Percentiles rank a stretch among this genome's conserved stretches.
These are phyloP conservation scores for Komagataella populi DNA, from an alignment of 805 yeast genomes.

Conservation along the genomic window DNA sequence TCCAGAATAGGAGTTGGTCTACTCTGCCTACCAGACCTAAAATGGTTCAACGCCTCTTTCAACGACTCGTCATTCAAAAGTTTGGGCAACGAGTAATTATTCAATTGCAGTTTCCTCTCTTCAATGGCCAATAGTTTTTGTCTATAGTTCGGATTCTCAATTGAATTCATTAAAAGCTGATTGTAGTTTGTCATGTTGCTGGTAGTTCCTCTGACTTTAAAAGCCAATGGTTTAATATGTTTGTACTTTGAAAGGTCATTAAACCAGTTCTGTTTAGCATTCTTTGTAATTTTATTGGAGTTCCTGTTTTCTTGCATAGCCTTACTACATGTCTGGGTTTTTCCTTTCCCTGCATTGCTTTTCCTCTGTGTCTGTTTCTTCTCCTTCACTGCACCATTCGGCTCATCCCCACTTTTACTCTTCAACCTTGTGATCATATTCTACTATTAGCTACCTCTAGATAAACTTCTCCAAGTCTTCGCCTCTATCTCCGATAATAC, in stretches of 20 bases:
- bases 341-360: neutral
- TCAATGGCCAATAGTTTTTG: neutral
- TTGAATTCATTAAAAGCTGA: neutral
- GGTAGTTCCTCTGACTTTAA: neutral
- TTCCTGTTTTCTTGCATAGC: neutral
- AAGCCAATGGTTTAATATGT: neutral
- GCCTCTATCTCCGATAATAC: constrained; percentile 19
- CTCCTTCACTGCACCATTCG: neutral
- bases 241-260: neutral
- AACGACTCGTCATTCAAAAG: neutral
- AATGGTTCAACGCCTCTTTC: neutral
- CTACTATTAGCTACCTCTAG: neutral
- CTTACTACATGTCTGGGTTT: neutral
- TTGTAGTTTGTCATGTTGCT: neutral
- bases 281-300: neutral
- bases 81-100: neutral
- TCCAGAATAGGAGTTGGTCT: neutral
- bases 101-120: neutral
- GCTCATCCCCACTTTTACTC: neutral
- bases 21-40: neutral
- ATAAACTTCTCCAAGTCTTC: constrained; percentile 14
- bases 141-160: neutral
- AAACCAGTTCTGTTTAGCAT: neutral
- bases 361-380: neutral
- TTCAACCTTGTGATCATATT: neutral